Evolutionary conservation across 768 basidiomycete genomes (phyloP).

Genomic region (Lentinula sp.): DNA sequence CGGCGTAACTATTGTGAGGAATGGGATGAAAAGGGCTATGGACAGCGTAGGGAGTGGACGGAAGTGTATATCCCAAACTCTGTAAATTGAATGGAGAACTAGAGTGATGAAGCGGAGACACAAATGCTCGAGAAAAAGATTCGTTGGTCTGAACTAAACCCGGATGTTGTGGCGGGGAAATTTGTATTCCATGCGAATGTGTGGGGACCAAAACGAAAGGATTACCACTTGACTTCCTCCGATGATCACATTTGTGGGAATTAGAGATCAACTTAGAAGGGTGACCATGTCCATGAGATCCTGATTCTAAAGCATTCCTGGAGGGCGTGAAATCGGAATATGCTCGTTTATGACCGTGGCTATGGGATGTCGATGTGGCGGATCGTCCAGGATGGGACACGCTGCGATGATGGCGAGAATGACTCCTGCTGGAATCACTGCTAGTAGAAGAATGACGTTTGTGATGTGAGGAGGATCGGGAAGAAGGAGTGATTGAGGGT

Average conservation of each 20-base stretch:
- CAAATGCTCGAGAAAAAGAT: background rate
- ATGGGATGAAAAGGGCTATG: background rate
- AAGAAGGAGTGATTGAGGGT: background rate
- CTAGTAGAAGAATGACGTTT: background rate
- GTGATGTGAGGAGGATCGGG: background rate
- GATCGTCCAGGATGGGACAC: background rate
- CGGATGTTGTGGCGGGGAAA: background rate
- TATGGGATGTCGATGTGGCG: background rate
- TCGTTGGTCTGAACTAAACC: background rate
- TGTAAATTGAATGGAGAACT: background rate
- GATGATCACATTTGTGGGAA: background rate
- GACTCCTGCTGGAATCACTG: background rate
- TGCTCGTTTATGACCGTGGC: background rate
- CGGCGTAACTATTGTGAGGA: background rate
- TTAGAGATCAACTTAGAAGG: background rate
- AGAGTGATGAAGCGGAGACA: background rate
- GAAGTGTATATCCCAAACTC: slow-evolving; percentile 13
- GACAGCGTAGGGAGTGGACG: slow-evolving; percentile 40
- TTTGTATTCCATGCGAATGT: background rate
- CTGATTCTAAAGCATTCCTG: background rate
- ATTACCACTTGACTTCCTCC: background rate
- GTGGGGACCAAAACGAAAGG: background rate
- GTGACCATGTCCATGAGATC: background rate
- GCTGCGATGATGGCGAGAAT: background rate
- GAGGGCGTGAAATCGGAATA: background rate